A percentile compares a stretch with the other conserved stretches of the same genome.
Conservation (phyloP, 2,329 filamentous ascomycete genomes). For the Fusarium sp. region DNA sequence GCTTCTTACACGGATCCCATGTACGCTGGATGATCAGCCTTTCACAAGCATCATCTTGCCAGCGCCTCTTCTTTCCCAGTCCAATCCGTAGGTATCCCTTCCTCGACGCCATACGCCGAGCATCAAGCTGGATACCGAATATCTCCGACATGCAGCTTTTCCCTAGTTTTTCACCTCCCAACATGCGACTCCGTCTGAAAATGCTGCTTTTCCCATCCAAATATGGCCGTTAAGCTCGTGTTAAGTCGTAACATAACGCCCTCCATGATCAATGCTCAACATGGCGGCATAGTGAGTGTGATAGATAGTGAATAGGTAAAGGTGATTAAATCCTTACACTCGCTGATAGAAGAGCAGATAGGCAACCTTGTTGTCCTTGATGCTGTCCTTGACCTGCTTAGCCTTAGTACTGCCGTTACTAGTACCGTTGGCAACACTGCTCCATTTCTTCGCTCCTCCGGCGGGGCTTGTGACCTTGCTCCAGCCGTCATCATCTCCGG, state of each 20-base stretch:
- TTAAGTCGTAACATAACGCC: constrained; percentile 36
- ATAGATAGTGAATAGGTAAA: constrained; percentile 14
- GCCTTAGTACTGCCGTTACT: constrained; percentile 65
- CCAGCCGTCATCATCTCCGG: constrained; percentile 79
- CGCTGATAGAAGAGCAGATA: constrained; percentile 96
- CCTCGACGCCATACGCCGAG: constrained; percentile 46
- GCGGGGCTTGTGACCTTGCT: constrained; percentile 75
- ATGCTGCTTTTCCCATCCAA: constrained; percentile 44
- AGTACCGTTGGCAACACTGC: constrained; percentile 72
- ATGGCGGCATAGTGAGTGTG: constrained; percentile 32
- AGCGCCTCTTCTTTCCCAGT: constrained; percentile 14
- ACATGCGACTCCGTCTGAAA: constrained; percentile 40
- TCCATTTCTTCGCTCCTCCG: constrained; percentile 78
- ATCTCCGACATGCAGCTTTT: constrained; percentile 33
- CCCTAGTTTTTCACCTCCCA: constrained; percentile 34
- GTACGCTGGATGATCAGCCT: constrained; percentile 28
- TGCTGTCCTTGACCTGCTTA: constrained; percentile 69
- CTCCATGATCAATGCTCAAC: constrained; percentile 24
- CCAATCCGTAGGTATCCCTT: constrained; percentile 32
- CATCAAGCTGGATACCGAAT: constrained; percentile 39
- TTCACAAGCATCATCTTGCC: constrained; percentile 26
- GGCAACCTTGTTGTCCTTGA: constrained; percentile 95
- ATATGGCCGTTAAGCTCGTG: constrained; percentile 41
- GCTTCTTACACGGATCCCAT: constrained; percentile 30
- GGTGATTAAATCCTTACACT: constrained; percentile 55